Base-by-base conservation (phyloP, 495 filamentous ascomycete genomes). In the Pyronema domesticum region DNA sequence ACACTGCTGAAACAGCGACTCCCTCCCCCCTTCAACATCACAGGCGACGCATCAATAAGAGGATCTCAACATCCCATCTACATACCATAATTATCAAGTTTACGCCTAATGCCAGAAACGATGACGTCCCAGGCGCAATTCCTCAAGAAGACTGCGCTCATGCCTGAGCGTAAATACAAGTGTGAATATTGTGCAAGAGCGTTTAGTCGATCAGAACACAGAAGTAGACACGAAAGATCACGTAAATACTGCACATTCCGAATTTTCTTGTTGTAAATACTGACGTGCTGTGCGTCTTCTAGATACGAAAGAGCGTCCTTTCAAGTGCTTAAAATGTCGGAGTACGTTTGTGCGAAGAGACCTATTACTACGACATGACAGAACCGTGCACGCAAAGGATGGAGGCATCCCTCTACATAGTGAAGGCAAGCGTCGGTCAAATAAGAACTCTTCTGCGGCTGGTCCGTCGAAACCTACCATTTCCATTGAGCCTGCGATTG, bases 241-340 rank as follows among this genome's bases (percentile, higher is more conserved):
- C 91, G 91, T 98, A 88, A 78, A 91, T 91, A 59, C 54, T 52
- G 14, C 49, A 23, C 8, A 17, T 11, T 51, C 48, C 17, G 7
- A 51, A 34, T 13, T 9, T 51, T 13, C 30, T 9, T 14, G 6
- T n/a, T 13, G 23, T 17, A 43, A 15, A 17, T 47, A 17, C 19
- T 47, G 19, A 47, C 45, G 45, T 18, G 45, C 10, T 37, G 48
- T 13, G 48, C 34, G 48, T 23, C 11, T 34, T 37, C 60, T 71
- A 95, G 89, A 95, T 71, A 98, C 91, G 50, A 98, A 98, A 73
- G 91, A 98, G 70, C 84, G 91, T 55, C 91, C 91, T 36, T 98
- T 98, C 77, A 95, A 95, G 67, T 98, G 91, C 72, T 72, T 82
- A 66, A 98, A 98, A 73, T 98, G 91, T 72, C 79, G 89, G 63